A percentile compares a stretch with the other conserved stretches of the same genome.
Evolutionary conservation across 2,329 filamentous ascomycete species (phyloP).

Genomic region (Pseudogymnoascus sp.): DNA sequence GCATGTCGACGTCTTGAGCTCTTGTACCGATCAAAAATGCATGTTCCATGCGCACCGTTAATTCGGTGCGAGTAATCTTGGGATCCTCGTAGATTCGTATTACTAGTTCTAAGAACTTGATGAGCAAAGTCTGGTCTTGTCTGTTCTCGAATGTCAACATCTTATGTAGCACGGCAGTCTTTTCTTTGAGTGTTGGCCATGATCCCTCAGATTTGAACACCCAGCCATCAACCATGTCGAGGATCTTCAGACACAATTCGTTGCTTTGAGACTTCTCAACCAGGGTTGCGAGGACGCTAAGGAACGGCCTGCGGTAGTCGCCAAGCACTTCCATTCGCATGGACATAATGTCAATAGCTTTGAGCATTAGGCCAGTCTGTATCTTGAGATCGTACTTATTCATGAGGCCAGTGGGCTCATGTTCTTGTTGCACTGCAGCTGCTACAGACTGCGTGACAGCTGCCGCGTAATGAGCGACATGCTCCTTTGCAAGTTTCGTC

Average conservation of each 20-base stretch:
- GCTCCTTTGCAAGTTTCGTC: constrained; percentile 84
- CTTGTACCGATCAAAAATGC: constrained; percentile 94
- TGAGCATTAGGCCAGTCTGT: constrained; percentile 87
- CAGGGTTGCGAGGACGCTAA: constrained; percentile 88
- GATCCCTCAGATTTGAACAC: constrained; percentile 92
- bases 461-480: constrained; percentile 69
- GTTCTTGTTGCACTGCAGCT: constrained; percentile 37
- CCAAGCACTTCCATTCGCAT: constrained; percentile 87
- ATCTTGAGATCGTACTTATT: constrained; percentile 75
- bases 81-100: constrained; percentile 98
- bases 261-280: constrained; percentile 92
- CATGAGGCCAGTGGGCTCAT: constrained; percentile 50
- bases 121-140: constrained; percentile 74
- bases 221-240: constrained; percentile 92
- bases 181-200: constrained; percentile 96
- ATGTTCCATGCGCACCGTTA: constrained; percentile 96
- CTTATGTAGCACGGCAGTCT: constrained; percentile 97
- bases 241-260: constrained; percentile 81
- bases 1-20: constrained; percentile 91
- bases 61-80: constrained; percentile 87
- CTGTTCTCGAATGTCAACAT: constrained; percentile 95
- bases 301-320: constrained; percentile 84
- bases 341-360: constrained; percentile 88
- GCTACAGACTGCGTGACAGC: constrained; percentile 43
- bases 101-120: constrained; percentile 90